A percentile compares a stretch with the other conserved stretches of the same genome.
Conservation (phyloP, 768 basidiomycete genomes). For the Pilatotrama ljubarskyi region DNA sequence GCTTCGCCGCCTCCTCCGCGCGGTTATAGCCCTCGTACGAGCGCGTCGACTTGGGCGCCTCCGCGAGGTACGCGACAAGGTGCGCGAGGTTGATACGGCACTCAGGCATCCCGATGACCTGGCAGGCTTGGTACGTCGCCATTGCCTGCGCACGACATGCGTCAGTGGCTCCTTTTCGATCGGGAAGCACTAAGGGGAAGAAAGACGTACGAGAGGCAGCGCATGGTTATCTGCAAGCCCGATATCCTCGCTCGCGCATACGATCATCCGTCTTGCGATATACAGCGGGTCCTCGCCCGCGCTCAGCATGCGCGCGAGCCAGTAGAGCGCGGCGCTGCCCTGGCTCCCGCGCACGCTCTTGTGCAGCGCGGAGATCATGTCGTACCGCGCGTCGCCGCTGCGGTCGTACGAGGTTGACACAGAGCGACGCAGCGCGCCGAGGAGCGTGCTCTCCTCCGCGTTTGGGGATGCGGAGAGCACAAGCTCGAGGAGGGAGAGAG, state of each 20-base stretch:
- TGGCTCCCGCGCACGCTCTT: slow-evolving; percentile 81
- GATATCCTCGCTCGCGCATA: slow-evolving; percentile 85
- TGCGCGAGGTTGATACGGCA: slow-evolving; percentile 80
- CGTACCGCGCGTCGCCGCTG: slow-evolving; percentile 72
- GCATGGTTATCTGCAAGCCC: slow-evolving; percentile 80
- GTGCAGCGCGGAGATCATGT: slow-evolving; percentile 84
- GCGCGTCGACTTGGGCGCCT: slow-evolving; percentile 80
- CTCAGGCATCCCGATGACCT: slow-evolving; percentile 77
- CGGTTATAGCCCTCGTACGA: slow-evolving; percentile 75
- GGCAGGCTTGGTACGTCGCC: slow-evolving; percentile 63
- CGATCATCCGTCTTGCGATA: slow-evolving; percentile 70
- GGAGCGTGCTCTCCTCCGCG: slow-evolving; percentile 48
- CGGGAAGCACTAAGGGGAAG: too few species aligned
- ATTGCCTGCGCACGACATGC: slow-evolving; percentile 47
- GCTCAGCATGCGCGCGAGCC: slow-evolving; percentile 82
- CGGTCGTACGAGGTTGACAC: slow-evolving; percentile 72
- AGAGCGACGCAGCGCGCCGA: slow-evolving; percentile 59
- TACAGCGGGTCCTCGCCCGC: slow-evolving; percentile 83
- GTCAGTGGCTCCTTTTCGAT: too few species aligned
- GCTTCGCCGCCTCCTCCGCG: slow-evolving; percentile 62
- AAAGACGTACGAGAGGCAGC: slow-evolving; percentile 59
- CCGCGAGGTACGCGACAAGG: slow-evolving; percentile 74
- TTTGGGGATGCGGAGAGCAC: slow-evolving; percentile 47
- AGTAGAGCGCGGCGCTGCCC: slow-evolving; percentile 79
- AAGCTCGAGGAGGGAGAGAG: slow-evolving; percentile 75